Percentiles rank a stretch among this genome's conserved stretches.
Conservation (phyloP, 495 filamentous ascomycete species). For the Aspergillus nanangensis region DNA sequence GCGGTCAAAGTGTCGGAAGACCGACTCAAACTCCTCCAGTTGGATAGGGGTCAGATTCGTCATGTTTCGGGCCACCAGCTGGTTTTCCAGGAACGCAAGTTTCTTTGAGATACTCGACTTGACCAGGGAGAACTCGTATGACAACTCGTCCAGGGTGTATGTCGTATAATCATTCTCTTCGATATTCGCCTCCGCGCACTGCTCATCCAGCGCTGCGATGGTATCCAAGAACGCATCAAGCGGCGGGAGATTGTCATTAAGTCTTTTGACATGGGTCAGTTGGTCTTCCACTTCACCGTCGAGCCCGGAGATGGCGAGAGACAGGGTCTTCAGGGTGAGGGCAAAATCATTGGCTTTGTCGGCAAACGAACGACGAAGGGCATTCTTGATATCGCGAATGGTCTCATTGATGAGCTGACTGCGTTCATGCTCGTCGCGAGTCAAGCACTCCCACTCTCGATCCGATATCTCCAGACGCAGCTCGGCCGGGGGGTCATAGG, state of each 20-base stretch:
- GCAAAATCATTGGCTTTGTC: constrained; percentile 98
- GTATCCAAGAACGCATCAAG: constrained; percentile 82
- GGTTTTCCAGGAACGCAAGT: constrained; percentile 93
- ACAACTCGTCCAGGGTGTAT: constrained; percentile 92
- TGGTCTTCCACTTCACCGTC: constrained; percentile 97
- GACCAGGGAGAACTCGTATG: constrained; percentile 89
- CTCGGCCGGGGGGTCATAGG: constrained; percentile 84
- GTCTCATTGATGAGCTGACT: constrained; percentile 96
- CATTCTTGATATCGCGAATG: constrained; percentile 96
- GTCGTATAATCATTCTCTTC: constrained; percentile 99
- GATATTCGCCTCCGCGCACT: constrained; percentile 94
- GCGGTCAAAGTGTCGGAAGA: constrained; percentile 97
- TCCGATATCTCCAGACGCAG: constrained; percentile 77
- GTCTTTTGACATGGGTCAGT: constrained; percentile 71
- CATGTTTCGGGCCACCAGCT: constrained; percentile 95
- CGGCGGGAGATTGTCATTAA: constrained; percentile 77
- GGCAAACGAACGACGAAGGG: constrained; percentile 84
- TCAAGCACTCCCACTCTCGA: constrained; percentile 70
- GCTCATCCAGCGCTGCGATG: constrained; percentile 75
- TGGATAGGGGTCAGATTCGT: constrained; percentile 98
- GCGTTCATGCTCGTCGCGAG: constrained; percentile 75
- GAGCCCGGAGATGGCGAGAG: constrained; percentile 85
- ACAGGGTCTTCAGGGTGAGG: constrained; percentile 85
- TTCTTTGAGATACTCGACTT: constrained; percentile 90
- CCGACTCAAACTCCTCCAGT: constrained; percentile 94